A percentile compares a stretch with the other conserved stretches of the same genome.
Evolutionary conservation across 2,329 filamentous ascomycete species (phyloP).

Genomic region (Hypocrella siamensis): DNA sequence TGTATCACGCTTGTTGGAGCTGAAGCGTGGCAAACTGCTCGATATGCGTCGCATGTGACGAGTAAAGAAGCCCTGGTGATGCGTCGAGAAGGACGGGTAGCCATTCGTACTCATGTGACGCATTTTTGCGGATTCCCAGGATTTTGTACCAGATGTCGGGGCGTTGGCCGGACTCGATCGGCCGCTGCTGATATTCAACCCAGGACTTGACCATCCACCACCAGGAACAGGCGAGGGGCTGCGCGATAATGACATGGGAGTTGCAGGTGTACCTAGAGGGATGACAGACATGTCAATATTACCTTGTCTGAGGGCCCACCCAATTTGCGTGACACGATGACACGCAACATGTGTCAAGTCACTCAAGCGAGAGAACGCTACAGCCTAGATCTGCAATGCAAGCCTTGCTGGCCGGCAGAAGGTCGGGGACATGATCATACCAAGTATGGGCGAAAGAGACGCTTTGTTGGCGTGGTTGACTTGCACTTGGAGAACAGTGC

Average conservation of each 20-base stretch:
- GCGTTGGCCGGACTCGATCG: constrained; percentile 48
- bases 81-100: constrained; percentile 65
- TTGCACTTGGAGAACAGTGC: constrained; percentile 15
- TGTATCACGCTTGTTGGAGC: constrained; percentile 24
- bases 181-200: constrained; percentile 57
- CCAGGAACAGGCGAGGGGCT: constrained; percentile 74
- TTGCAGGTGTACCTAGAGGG: constrained; percentile 34
- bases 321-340: constrained; percentile 6
- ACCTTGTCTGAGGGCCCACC: constrained; percentile 8
- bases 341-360: constrained; percentile 2
- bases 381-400: too few relatives aligned
- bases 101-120: constrained; percentile 58
- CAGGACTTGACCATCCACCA: constrained; percentile 80
- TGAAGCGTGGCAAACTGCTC: constrained; percentile 61
- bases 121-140: constrained; percentile 72
- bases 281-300: constrained; percentile 4
- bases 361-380: too few relatives aligned
- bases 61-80: constrained; percentile 76
- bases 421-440: constrained; percentile 25
- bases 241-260: constrained; percentile 68
- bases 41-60: constrained; percentile 72
- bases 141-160: constrained; percentile 40
- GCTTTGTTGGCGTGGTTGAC: constrained; percentile 13
- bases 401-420: too few relatives aligned
- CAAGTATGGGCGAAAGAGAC: constrained; percentile 37